Evolutionary conservation across 2,329 filamentous ascomycete species (phyloP).

Genomic region (Scopulariopsis brevicaulis): DNA sequence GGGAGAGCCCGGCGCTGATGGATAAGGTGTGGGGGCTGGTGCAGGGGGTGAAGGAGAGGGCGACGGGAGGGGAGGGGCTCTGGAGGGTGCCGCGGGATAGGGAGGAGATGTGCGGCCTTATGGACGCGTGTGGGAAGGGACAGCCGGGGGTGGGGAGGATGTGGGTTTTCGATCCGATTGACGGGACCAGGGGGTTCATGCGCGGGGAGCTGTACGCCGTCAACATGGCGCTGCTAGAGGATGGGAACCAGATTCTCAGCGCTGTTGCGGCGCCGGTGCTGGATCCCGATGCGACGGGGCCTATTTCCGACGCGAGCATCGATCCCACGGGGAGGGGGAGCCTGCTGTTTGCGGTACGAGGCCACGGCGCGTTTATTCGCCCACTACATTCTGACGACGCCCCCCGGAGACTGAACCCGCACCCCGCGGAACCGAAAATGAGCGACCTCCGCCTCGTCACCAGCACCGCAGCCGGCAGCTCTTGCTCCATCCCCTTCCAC

Average conservation of each 20-base stretch:
- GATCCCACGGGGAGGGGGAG: slow-evolving; percentile 31
- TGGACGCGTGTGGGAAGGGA: slow-evolving; percentile 37
- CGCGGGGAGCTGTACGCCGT: slow-evolving; percentile 43
- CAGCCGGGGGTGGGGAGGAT: slow-evolving; percentile 26
- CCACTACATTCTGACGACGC: slow-evolving; percentile 18
- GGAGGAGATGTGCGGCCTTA: slow-evolving; percentile 37
- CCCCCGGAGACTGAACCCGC: slow-evolving; percentile 17
- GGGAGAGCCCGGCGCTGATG: slow-evolving; percentile 27
- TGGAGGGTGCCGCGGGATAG: slow-evolving; percentile 20
- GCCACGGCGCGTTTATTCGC: slow-evolving; percentile 34
- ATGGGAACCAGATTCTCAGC: slow-evolving; percentile 35
- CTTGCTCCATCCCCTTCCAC: slow-evolving; percentile 35
- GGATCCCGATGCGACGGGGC: slow-evolving; percentile 22
- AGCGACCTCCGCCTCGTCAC: slow-evolving; percentile 27
- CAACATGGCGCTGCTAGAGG: slow-evolving; percentile 40
- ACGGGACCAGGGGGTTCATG: slow-evolving; percentile 47
- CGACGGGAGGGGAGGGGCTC: slow-evolving; percentile 11
- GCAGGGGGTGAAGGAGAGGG: slow-evolving; percentile 10
- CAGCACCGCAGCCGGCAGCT: slow-evolving; percentile 32
- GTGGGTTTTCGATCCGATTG: slow-evolving; percentile 51
- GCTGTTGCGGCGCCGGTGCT: slow-evolving; percentile 37
- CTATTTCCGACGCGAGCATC: slow-evolving; percentile 29
- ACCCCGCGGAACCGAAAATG: slow-evolving; percentile 11
- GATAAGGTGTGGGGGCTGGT: slow-evolving; percentile 36
- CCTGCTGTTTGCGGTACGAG: slow-evolving; percentile 37